Conservation (phyloP, 2,329 filamentous ascomycete species). For the Neopestalotiopsis clavispora region DNA sequence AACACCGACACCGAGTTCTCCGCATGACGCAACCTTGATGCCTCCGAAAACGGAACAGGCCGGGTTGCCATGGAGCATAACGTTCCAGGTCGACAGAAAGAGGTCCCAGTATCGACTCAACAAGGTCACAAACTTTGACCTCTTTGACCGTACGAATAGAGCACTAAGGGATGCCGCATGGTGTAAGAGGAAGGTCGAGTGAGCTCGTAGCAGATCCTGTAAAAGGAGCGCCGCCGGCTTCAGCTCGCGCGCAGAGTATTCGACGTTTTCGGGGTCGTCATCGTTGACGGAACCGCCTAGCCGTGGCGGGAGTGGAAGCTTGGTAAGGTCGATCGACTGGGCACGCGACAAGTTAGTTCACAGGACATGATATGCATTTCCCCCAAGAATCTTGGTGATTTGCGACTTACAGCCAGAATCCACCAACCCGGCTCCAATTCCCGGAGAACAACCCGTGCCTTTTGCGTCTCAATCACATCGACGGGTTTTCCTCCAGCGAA, state of each 20-base stretch:
- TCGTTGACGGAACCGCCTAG: conserved; percentile 46
- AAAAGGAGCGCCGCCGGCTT: conserved; percentile 80
- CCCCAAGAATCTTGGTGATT: not conserved
- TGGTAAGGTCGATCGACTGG: conserved; percentile 82
- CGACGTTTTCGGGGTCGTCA: conserved; percentile 54
- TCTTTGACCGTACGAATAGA: conserved; percentile 68
- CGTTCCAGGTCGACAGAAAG: conserved; percentile 78
- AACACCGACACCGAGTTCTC: conserved; percentile 91
- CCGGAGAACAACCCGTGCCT: conserved; percentile 80
- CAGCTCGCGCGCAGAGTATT: conserved; percentile 91
- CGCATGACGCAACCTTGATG: conserved; percentile 86
- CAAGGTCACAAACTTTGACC: conserved; percentile 72
- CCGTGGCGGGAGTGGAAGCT: conserved; percentile 65
- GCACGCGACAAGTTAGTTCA: not conserved
- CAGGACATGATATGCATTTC: not conserved
- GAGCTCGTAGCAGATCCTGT: conserved; percentile 81
- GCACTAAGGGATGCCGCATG: conserved; percentile 77
- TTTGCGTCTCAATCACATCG: conserved; percentile 90
- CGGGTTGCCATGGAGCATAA: conserved; percentile 89
- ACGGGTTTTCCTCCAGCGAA: conserved; percentile 81
- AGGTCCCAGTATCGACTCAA: conserved; percentile 83
- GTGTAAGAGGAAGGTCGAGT: conserved; percentile 85
- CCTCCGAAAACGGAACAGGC: conserved; percentile 79
- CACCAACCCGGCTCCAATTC: conserved; percentile 94
- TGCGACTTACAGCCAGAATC: conserved; percentile 78